Conservation (phyloP, 2,329 filamentous ascomycete genomes). For the Alternaria atra region DNA sequence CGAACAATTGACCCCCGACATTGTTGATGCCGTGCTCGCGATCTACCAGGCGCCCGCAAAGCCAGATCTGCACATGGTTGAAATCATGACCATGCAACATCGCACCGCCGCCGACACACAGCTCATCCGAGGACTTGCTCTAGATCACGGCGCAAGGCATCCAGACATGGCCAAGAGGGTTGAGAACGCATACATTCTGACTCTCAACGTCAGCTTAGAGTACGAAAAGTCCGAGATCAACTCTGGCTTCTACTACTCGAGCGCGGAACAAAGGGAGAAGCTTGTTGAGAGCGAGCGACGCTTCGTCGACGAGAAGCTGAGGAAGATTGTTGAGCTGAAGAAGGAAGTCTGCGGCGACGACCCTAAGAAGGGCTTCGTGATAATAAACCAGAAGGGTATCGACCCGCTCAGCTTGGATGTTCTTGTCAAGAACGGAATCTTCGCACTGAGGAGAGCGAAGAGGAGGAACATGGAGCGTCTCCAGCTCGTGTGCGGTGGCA, state of each 20-base stretch:
- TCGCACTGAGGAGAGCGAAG: slow-evolving; percentile 93
- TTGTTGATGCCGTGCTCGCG: slow-evolving; percentile 94
- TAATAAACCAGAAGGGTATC: slow-evolving; percentile 99
- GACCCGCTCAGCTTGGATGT: slow-evolving; percentile 96
- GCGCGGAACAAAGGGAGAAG: slow-evolving; percentile 95
- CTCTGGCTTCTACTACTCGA: slow-evolving; percentile 98
- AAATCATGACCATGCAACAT: slow-evolving; percentile 99
- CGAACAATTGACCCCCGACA: slow-evolving; percentile 89
- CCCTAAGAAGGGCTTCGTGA: slow-evolving; percentile 92
- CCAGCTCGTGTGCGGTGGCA: slow-evolving; percentile 91
- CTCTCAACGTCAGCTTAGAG: slow-evolving; percentile 94
- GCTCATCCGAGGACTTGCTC: slow-evolving; percentile 88
- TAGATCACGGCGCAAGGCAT: slow-evolving; percentile 95
- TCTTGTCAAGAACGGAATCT: slow-evolving; percentile 96
- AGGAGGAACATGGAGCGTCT: slow-evolving; percentile 98
- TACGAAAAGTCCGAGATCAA: slow-evolving; percentile 99
- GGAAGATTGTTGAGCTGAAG: slow-evolving; percentile 98
- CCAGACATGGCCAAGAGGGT: slow-evolving; percentile 98
- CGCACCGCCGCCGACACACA: slow-evolving; percentile 94
- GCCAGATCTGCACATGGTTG: slow-evolving; percentile 98
- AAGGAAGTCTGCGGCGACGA: slow-evolving; percentile 96
- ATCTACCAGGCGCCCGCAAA: slow-evolving; percentile 91
- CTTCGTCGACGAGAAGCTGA: slow-evolving; percentile 94
- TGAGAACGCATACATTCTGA: slow-evolving; percentile 94
- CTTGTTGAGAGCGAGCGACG: slow-evolving; percentile 95